Conservation (phyloP, 768 basidiomycete species). For the Hericium coralloides region DNA sequence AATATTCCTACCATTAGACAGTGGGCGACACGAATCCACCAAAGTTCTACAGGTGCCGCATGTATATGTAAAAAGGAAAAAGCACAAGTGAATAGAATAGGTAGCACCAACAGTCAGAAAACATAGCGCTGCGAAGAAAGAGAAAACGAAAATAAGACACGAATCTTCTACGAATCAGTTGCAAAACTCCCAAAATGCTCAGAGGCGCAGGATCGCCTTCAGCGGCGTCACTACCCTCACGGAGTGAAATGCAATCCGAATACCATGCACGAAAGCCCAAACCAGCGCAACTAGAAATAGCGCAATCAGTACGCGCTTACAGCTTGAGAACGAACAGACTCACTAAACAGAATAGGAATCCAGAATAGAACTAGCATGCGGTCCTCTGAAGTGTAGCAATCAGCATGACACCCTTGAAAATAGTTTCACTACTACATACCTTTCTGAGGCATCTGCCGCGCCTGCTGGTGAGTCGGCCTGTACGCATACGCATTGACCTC, state of each 20-base stretch:
- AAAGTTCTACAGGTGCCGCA: not conserved
- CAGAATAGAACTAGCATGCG: slow-evolving; percentile 82
- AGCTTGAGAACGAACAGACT: slow-evolving; percentile 24
- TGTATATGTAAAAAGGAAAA: not conserved
- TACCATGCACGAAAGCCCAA: slow-evolving; percentile 24
- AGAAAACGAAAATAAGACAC: not conserved
- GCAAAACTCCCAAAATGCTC: not conserved
- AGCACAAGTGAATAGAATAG: not conserved
- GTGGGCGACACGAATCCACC: not conserved
- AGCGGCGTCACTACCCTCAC: slow-evolving; percentile 10
- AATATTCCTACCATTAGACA: not conserved
- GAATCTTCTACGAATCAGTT: not conserved
- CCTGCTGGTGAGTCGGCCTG: slow-evolving; percentile 37
- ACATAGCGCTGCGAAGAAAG: not conserved
- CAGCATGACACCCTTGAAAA: not conserved
- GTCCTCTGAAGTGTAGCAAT: slow-evolving; percentile 46
- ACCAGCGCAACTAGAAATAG: slow-evolving; percentile 21
- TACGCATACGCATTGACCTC: slow-evolving; percentile 66
- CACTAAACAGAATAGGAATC: slow-evolving; percentile 76
- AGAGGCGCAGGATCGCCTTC: slow-evolving; percentile 10
- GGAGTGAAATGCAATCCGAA: slow-evolving; percentile 12
- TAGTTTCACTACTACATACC: slow-evolving; percentile 35
- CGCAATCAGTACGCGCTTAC: not conserved
- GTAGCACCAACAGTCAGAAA: not conserved
- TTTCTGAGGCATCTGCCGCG: slow-evolving; percentile 51